Percentiles rank a stretch among this genome's conserved stretches.
These are phyloP conservation scores for Cladosporium sp. DNA, from an alignment of 2,329 filamentous ascomycete genomes.

Conservation along the genomic window DNA sequence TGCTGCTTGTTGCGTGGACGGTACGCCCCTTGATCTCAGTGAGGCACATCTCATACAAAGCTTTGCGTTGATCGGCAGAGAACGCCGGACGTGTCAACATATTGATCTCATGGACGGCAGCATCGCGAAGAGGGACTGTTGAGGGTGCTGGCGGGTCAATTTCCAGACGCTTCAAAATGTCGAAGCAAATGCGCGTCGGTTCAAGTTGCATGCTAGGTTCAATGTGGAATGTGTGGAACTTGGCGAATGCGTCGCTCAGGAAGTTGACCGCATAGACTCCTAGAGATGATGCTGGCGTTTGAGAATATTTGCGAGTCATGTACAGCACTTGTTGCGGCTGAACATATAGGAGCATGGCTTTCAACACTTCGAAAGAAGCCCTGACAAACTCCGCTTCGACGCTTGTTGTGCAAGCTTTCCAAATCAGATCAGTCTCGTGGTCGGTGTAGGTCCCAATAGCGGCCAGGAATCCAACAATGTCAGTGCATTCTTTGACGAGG, in stretches of 20 bases:
- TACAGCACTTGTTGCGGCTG: conserved; percentile 51
- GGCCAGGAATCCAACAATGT: conserved; percentile 81
- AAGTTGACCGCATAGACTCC: conserved; percentile 22
- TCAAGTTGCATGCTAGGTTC: neutral
- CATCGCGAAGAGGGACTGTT: conserved; percentile 16
- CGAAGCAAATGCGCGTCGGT: conserved; percentile 18
- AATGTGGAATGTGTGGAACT: neutral
- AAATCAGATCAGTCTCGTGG: conserved; percentile 72
- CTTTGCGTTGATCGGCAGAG: conserved; percentile 16
- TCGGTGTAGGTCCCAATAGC: conserved; percentile 70
- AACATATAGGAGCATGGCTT: conserved; percentile 43
- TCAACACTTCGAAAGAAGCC: conserved; percentile 67
- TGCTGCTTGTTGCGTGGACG: conserved; percentile 20
- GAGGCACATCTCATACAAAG: conserved; percentile 22
- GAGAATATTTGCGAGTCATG: conserved; percentile 65
- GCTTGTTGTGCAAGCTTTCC: conserved; percentile 74
- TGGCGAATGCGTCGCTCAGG: conserved; percentile 14
- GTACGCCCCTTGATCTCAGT: conserved; percentile 17
- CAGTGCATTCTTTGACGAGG: conserved; percentile 72
- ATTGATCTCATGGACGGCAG: conserved; percentile 20
- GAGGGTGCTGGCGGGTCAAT: conserved; percentile 7
- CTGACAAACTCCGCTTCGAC: conserved; percentile 82
- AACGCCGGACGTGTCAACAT: conserved; percentile 5
- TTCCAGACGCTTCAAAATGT: conserved; percentile 21
- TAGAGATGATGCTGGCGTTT: conserved; percentile 27